These are phyloP conservation scores for Protomyces lactucae-debilis DNA, from an alignment of 1,139 yeast species.

Conservation along the genomic window DNA sequence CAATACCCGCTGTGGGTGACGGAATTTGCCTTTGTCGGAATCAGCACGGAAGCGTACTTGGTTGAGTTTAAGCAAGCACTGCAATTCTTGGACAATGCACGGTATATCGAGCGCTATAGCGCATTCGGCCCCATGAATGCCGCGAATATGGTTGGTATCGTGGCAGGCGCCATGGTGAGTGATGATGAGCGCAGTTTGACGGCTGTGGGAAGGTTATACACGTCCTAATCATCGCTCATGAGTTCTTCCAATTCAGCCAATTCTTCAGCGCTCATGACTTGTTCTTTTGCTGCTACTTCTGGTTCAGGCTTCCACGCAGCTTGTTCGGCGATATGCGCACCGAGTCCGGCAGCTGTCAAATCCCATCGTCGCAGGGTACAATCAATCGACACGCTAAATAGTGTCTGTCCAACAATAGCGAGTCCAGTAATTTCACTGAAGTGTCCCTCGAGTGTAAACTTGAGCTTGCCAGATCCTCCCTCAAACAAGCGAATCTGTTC, in stretches of 20 bases:
- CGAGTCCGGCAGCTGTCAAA: constrained; percentile 3
- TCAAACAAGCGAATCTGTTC: constrained; percentile 23
- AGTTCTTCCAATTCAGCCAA: constrained; percentile 95
- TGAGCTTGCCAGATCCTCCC: constrained; percentile 19
- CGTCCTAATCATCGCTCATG: constrained; percentile 79
- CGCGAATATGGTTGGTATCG: constrained; percentile 21
- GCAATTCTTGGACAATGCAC: constrained; percentile 17
- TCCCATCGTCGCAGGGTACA: constrained; percentile 24
- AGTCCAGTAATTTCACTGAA: constrained; percentile 21
- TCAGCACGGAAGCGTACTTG: background rate
- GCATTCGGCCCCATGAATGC: constrained; percentile 28
- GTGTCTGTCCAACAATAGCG: background rate
- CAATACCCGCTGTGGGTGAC: constrained; percentile 23
- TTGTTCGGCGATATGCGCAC: constrained; percentile 10
- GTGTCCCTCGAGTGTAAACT: constrained; percentile 15
- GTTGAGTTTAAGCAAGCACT: constrained; percentile 4
- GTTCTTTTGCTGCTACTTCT: constrained; percentile 53
- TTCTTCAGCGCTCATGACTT: constrained; percentile 93
- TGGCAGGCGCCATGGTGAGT: constrained; percentile 13
- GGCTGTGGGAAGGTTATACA: constrained; percentile 4
- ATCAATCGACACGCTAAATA: constrained; percentile 14
- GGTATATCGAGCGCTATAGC: constrained; percentile 22
- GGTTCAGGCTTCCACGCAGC: constrained; percentile 11
- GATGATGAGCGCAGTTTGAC: constrained; percentile 9
- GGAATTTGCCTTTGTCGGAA: constrained; percentile 17